These are phyloP conservation scores for Phoenix dactylifera DNA, from an alignment of 176 grass and related monocot genomes.

Conservation along the genomic window DNA sequence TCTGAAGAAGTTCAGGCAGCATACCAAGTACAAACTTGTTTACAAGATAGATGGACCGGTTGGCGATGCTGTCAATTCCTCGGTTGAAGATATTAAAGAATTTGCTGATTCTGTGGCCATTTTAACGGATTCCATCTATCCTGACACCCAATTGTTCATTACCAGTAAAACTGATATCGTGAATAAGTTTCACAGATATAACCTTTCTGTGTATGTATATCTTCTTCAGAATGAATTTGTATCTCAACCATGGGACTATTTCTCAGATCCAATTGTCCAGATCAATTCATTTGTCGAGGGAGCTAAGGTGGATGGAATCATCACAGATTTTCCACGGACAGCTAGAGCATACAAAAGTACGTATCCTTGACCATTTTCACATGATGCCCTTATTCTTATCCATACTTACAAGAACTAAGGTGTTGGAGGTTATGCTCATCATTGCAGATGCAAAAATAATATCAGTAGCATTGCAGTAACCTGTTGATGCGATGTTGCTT, in stretches of 20 bases:
- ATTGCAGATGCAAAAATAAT: too few relatives aligned
- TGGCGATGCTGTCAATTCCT: conserved; percentile 31
- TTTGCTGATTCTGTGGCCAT: conserved; percentile 61
- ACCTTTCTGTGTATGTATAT: conserved; percentile 60
- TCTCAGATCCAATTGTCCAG: conserved; percentile 43
- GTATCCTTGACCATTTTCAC: not conserved
- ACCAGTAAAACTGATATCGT: conserved; percentile 46
- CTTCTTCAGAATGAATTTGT: conserved; percentile 63
- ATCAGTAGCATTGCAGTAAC: too few relatives aligned
- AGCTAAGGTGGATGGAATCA: conserved; percentile 56
- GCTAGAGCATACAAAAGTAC: conserved; percentile 57
- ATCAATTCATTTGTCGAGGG: conserved; percentile 52
- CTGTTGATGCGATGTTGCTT: too few relatives aligned
- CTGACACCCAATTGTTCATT: conserved; percentile 26
- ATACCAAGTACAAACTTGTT: conserved; percentile 66
- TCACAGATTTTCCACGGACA: conserved; percentile 70
- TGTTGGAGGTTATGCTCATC: too few relatives aligned
- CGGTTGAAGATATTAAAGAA: conserved; percentile 49
- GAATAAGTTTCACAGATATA: conserved; percentile 37
- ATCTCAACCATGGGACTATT: conserved; percentile 71
- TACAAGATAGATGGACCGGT: conserved; percentile 59
- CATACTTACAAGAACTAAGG: too few relatives aligned
- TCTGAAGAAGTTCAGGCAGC: conserved; percentile 61
- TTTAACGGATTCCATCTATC: conserved; percentile 36
- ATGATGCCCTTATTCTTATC: not conserved